Base-by-base conservation (phyloP, 2,329 filamentous ascomycete species). In the Sporothrix variecibatus region DNA sequence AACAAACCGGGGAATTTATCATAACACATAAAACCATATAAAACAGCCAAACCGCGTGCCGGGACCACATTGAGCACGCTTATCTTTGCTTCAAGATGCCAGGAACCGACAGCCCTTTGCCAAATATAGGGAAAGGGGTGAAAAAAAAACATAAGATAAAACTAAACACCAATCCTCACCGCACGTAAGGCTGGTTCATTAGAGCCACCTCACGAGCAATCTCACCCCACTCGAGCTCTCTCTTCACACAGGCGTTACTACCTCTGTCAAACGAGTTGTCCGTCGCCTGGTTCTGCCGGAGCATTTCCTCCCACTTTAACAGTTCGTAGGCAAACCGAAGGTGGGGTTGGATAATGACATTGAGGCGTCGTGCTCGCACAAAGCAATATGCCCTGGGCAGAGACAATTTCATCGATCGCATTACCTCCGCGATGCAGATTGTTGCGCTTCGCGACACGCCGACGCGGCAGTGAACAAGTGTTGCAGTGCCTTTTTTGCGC, bases 391-490 rank as follows among this genome's bases (percentile, higher is more conserved):
- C 96, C 73, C 93, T 89, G 15, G 96, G 94, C 78, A 98, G 95
- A 0, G 94, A 96, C 77, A 98, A 84, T 28, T 90, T 87, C 78
- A 94, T 83, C 34, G 92, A 87, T 49, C 92, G 91, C 96, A 99
- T 99, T 49, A 98, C 94, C 82, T 98, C 95, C n/a, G 96, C 96
- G 79, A 99, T 99, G 81, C 96, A 98, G 76, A 99, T 98, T 1
- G 95, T 99, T 15, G 96, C 96, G 76, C 94, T 97, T 71, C 96
- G 90, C 70, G 95, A 98, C 72, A 99, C 96, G 67, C 96, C 96
- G 8, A 99, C 96, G 23, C 96, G 92, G 81, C 96, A 99, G 81
- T 99, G 96, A 20, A 99, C 96, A 73, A 99, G 87, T 0, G 96
- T 98, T 31, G 95, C 94, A 4, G 90, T 93, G 40, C 92, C 92